Percentiles rank a stretch among this genome's conserved stretches.
These are phyloP conservation scores for Colletotrichum sp. DNA, from an alignment of 2,329 filamentous ascomycete species.

Conservation along the genomic window DNA sequence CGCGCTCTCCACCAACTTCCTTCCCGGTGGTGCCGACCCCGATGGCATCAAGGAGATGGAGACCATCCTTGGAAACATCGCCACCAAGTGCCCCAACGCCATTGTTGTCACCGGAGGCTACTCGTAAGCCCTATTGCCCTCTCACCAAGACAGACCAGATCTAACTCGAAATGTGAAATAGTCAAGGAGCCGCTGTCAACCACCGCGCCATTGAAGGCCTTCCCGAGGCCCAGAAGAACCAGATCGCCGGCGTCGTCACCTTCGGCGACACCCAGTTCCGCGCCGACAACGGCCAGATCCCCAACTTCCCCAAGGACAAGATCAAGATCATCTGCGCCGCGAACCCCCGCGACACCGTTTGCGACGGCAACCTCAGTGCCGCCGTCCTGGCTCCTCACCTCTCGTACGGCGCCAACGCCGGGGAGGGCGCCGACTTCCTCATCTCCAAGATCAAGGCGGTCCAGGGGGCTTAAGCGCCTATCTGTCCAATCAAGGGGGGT, in stretches of 20 bases:
- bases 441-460: neutral
- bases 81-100: conserved; percentile 37
- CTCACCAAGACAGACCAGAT: fast-evolving
- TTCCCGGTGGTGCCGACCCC: conserved; percentile 30
- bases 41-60: conserved; percentile 33
- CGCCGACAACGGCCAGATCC: conserved; percentile 38
- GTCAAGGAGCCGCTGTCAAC: conserved; percentile 33
- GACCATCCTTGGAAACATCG: conserved; percentile 35
- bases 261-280: conserved; percentile 27
- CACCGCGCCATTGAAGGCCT: conserved; percentile 28
- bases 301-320: conserved; percentile 36
- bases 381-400: conserved; percentile 4
- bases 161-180: conserved; percentile 6
- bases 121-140: neutral
- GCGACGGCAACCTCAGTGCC: conserved; percentile 1
- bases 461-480: neutral
- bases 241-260: conserved; percentile 25
- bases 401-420: neutral
- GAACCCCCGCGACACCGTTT: conserved; percentile 8
- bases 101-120: conserved; percentile 42
- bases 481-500: neutral
- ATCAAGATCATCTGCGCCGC: conserved; percentile 25
- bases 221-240: conserved; percentile 16
- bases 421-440: neutral
- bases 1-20: conserved; percentile 32